These are phyloP conservation scores for Mycotypha africana DNA, from an alignment of 371 early-diverging fungal genomes.

Conservation along the genomic window DNA sequence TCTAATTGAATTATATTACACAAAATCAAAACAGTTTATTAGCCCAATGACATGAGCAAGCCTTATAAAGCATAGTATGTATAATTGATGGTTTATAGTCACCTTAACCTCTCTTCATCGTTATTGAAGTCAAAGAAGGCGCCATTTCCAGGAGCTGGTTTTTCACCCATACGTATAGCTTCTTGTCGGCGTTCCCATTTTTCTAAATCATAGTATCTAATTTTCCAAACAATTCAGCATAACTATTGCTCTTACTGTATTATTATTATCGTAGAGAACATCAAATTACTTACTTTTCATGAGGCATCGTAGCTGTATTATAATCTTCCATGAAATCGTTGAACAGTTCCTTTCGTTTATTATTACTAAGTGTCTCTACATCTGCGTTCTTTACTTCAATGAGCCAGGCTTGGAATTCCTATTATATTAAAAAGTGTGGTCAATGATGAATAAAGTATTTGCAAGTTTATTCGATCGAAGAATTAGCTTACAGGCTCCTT, in stretches of 20 bases:
- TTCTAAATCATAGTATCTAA: conserved; percentile 52
- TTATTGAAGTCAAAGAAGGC: conserved; percentile 27
- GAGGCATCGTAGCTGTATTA: conserved; percentile 73
- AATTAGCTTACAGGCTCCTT: conserved; percentile 43
- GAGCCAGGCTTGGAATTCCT: conserved; percentile 76
- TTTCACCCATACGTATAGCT: conserved; percentile 52
- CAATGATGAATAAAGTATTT: no score
- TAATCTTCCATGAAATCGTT: conserved; percentile 73
- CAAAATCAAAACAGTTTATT: no score
- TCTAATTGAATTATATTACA: conserved; percentile 11
- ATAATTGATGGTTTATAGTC: no score
- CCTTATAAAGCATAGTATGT: no score
- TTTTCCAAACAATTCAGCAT: no score
- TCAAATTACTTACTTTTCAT: conserved; percentile 46
- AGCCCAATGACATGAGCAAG: no score
- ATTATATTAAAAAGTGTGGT: no score
- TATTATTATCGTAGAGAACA: neutral
- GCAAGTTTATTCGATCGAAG: neutral
- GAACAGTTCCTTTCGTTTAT: conserved; percentile 58
- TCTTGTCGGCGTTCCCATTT: conserved; percentile 58
- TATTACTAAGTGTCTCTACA: conserved; percentile 50
- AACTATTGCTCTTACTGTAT: no score
- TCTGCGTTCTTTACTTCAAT: conserved; percentile 63
- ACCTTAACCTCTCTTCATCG: conserved; percentile 48
- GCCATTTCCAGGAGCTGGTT: conserved; percentile 9